Conservation (phyloP, 2,329 filamentous ascomycete genomes). For the Tetracladium maxilliforme region DNA sequence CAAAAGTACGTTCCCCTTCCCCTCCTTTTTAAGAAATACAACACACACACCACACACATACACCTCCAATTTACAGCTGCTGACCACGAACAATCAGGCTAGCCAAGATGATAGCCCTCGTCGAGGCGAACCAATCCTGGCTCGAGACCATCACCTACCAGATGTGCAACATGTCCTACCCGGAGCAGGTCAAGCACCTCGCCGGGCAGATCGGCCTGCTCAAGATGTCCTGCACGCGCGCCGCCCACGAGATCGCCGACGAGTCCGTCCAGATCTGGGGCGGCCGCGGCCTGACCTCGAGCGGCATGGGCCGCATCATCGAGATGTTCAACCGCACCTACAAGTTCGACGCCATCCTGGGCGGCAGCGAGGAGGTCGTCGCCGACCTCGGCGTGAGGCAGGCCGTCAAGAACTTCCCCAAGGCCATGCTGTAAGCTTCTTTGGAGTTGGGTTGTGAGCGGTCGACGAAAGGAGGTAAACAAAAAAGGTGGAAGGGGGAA, state of each 20-base stretch:
- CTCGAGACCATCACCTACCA: conserved; percentile 75
- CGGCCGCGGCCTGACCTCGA: conserved; percentile 64
- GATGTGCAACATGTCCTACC: conserved; percentile 75
- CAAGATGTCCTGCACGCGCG: conserved; percentile 64
- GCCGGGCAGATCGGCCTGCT: conserved; percentile 72
- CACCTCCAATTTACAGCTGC: neutral
- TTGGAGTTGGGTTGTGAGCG: no score
- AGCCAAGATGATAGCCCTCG: conserved; percentile 73
- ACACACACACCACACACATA: neutral
- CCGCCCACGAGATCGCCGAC: conserved; percentile 72
- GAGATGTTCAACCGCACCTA: conserved; percentile 78
- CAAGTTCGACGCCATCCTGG: conserved; percentile 68
- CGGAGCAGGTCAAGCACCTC: conserved; percentile 58
- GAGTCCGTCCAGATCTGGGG: conserved; percentile 79
- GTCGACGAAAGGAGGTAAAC: no score
- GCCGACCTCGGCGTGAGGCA: conserved; percentile 72
- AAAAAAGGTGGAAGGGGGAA: no score
- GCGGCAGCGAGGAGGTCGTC: conserved; percentile 72
- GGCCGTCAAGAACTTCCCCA: conserved; percentile 73
- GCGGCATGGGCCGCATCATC: conserved; percentile 68
- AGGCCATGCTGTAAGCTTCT: conserved; percentile 59
- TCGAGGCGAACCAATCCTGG: conserved; percentile 76
- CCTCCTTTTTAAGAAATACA: neutral
- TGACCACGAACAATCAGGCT: conserved; percentile 29
- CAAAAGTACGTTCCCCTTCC: conserved; percentile 43